Evolutionary conservation across 768 basidiomycete genomes (phyloP).

Genomic region (Panellus pusillus): DNA sequence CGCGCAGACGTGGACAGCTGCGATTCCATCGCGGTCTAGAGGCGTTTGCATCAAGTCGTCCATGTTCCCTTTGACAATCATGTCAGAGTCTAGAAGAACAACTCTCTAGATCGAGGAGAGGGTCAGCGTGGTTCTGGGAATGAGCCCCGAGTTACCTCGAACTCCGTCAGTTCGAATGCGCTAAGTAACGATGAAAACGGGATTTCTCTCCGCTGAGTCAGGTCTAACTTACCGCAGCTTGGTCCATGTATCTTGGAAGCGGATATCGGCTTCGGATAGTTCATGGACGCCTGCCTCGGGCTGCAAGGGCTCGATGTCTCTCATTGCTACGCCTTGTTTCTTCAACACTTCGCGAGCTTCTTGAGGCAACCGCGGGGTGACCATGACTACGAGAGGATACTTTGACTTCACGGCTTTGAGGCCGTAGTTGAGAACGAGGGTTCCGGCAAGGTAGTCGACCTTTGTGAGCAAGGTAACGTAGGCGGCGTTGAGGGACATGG

Average conservation of each 20-base stretch:
- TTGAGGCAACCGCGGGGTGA: conserved; percentile 55
- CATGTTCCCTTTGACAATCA: conserved; percentile 83
- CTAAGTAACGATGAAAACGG: conserved; percentile 23
- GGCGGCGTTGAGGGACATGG: conserved; percentile 46
- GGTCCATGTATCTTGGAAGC: conserved; percentile 74
- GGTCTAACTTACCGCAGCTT: conserved; percentile 48
- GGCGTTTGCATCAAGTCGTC: conserved; percentile 67
- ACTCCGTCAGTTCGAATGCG: conserved; percentile 67
- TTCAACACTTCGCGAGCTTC: conserved; percentile 53
- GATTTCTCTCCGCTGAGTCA: neutral
- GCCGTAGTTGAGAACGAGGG: conserved; percentile 59
- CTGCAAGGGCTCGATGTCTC: conserved; percentile 58
- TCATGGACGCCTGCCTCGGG: conserved; percentile 47
- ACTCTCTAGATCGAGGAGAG: conserved; percentile 51
- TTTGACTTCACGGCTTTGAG: conserved; percentile 53
- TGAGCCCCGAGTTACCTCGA: conserved; percentile 44
- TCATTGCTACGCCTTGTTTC: conserved; percentile 51
- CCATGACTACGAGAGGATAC: conserved; percentile 82
- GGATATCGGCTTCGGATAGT: conserved; percentile 43
- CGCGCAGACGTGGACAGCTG: conserved; percentile 86
- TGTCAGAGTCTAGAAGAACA: conserved; percentile 85
- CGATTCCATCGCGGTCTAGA: conserved; percentile 71
- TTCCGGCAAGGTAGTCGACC: conserved; percentile 62
- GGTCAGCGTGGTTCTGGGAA: conserved; percentile 9
- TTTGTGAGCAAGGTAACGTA: conserved; percentile 83